Conservation (phyloP, 208 protist genomes). For the Vickermania spadyakhi region DNA sequence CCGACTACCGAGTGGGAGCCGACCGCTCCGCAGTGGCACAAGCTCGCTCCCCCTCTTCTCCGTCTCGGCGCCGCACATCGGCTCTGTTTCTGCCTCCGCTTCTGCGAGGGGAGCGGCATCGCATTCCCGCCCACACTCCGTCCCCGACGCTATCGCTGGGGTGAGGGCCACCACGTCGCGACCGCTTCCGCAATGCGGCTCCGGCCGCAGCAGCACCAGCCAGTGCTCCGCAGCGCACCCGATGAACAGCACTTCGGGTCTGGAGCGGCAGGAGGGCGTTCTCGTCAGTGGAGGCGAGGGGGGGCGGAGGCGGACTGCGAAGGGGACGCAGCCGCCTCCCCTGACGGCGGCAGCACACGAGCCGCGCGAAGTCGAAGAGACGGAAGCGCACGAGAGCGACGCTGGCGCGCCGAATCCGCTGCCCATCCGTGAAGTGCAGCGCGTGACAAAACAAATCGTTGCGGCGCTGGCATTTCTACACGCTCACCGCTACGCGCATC, state of each 20-base stretch:
- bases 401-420: slow-evolving; percentile 20
- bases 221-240: too few species aligned
- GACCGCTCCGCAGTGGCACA: too few species aligned
- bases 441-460: slow-evolving; percentile 63
- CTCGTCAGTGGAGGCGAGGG: not conserved
- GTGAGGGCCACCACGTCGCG: not conserved
- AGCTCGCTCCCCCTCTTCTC: not conserved
- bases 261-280: not conserved
- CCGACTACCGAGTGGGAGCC: not conserved
- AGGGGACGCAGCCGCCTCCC: too few species aligned
- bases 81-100: not conserved
- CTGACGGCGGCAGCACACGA: not conserved
- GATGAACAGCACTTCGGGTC: not conserved
- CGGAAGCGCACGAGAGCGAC: not conserved
- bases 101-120: not conserved
- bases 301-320: too few species aligned
- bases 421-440: slow-evolving; percentile 49
- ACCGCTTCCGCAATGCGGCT: not conserved
- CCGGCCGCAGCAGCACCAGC: not conserved
- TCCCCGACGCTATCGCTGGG: not conserved
- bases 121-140: not conserved
- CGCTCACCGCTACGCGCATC: slow-evolving; percentile 70
- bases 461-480: slow-evolving; percentile 78
- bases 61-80: not conserved
- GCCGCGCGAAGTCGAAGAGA: not conserved